Evolutionary conservation across 1,284 basidiomycete genomes (phyloP).

Genomic region (Boletus semigastroideus): DNA sequence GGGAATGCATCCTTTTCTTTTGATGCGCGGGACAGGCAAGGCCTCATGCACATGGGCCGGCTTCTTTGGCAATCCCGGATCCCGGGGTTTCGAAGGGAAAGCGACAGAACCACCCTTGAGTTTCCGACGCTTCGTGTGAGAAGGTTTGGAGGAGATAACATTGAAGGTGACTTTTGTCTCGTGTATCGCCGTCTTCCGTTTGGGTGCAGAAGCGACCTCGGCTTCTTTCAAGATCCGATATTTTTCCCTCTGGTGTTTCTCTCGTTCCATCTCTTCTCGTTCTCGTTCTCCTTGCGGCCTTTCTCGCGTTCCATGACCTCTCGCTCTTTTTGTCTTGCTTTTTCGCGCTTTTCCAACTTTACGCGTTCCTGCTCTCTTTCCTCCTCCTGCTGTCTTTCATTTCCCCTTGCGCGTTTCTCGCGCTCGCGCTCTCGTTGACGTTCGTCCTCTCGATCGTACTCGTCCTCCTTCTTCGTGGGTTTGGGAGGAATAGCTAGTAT

Average conservation of each 20-base stretch:
- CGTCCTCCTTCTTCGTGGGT: constrained; percentile 24
- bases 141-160: constrained; percentile 12
- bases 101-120: constrained; percentile 29
- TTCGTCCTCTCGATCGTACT: constrained; percentile 24
- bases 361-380: constrained; percentile 24
- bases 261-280: constrained; percentile 19
- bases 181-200: constrained; percentile 32
- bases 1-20: constrained; percentile 38
- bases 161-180: constrained; percentile 21
- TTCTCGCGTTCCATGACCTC: constrained; percentile 24
- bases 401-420: constrained; percentile 20
- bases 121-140: constrained; percentile 41
- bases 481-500: constrained; percentile 23
- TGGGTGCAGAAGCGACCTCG: constrained; percentile 20
- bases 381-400: constrained; percentile 22
- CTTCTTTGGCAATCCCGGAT: constrained; percentile 35
- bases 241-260: constrained; percentile 25
- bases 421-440: constrained; percentile 26
- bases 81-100: constrained; percentile 19
- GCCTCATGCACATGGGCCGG: constrained; percentile 26
- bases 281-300: too few relatives aligned
- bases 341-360: constrained; percentile 28
- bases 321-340: constrained; percentile 23
- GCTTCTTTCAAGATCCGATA: constrained; percentile 27
- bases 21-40: constrained; percentile 24